These are phyloP conservation scores for Sporisorium graminicola DNA, from an alignment of 1,284 basidiomycete genomes.

Conservation along the genomic window DNA sequence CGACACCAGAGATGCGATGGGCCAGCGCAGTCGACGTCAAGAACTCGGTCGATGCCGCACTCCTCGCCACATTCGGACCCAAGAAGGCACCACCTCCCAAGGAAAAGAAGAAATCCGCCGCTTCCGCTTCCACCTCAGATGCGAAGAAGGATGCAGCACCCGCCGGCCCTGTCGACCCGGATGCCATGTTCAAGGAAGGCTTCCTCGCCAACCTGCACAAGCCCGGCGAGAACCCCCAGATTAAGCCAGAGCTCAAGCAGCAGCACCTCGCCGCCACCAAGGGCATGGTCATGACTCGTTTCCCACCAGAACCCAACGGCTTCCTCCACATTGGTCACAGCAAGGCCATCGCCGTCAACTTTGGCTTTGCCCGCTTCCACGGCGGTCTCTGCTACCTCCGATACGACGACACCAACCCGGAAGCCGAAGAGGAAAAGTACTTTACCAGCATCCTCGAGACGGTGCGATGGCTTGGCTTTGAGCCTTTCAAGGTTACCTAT, in stretches of 20 bases:
- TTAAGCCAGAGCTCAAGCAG: slow-evolving; percentile 81
- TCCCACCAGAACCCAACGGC: slow-evolving; percentile 98
- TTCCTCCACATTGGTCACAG: slow-evolving; percentile 95
- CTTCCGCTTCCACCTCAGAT: slow-evolving; percentile 27
- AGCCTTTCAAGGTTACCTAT: slow-evolving; percentile 99
- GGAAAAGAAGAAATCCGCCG: slow-evolving; percentile 71
- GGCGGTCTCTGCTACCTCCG: slow-evolving; percentile 91
- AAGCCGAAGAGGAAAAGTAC: slow-evolving; percentile 94
- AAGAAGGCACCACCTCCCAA: slow-evolving; percentile 71
- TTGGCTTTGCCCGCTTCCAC: slow-evolving; percentile 94
- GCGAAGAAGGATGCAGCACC: slow-evolving; percentile 40
- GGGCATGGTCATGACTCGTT: slow-evolving; percentile 91
- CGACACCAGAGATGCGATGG: slow-evolving; percentile 76
- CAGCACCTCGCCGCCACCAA: slow-evolving; percentile 85
- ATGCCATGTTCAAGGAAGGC: slow-evolving; percentile 90
- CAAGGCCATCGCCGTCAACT: slow-evolving; percentile 98
- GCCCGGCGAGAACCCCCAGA: slow-evolving; percentile 93
- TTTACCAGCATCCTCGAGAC: slow-evolving; percentile 97
- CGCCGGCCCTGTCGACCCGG: slow-evolving; percentile 65
- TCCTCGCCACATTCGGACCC: slow-evolving; percentile 82
- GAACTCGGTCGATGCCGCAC: slow-evolving; percentile 83
- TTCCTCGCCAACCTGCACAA: slow-evolving; percentile 94
- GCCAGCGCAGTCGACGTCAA: slow-evolving; percentile 90
- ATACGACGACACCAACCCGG: slow-evolving; percentile 98
- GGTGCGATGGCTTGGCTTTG: slow-evolving; percentile 95